A percentile compares a stretch with the other conserved stretches of the same genome.
Conservation (phyloP, 2,329 filamentous ascomycete species). For the Colletotrichum orchidophilum region DNA sequence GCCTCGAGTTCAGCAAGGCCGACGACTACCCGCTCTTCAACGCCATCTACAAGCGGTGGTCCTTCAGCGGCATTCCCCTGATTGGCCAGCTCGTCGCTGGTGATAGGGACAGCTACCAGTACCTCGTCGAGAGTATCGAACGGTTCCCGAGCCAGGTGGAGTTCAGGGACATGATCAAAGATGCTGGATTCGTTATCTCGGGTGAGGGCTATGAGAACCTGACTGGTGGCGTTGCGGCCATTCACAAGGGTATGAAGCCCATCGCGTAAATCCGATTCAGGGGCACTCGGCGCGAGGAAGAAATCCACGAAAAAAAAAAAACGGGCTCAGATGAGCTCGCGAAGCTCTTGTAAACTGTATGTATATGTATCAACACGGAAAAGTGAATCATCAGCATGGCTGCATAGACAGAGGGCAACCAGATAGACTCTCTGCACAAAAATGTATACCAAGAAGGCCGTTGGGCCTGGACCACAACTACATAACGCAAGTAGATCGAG, state of each 20-base stretch:
- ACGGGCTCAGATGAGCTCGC: background rate
- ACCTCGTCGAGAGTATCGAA: constrained; percentile 98
- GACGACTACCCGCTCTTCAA: constrained; percentile 83
- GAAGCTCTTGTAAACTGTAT: constrained; percentile 26
- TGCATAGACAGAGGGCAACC: constrained; percentile 1
- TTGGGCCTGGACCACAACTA: constrained; percentile 2
- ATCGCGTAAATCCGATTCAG: constrained; percentile 36
- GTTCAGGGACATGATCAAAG: constrained; percentile 83
- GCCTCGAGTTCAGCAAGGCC: constrained; percentile 90
- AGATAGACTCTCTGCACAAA: constrained; percentile 12
- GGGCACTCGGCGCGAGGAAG: background rate
- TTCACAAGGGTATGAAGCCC: constrained; percentile 96
- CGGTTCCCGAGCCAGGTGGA: constrained; percentile 86
- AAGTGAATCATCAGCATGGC: background rate
- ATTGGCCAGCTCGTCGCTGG: constrained; percentile 96
- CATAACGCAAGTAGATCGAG: background rate
- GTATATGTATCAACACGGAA: constrained; percentile 20
- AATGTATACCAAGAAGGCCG: constrained; percentile 14
- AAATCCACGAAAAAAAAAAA: background rate
- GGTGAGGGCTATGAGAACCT: constrained; percentile 89
- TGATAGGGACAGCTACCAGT: constrained; percentile 96
- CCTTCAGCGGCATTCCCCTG: constrained; percentile 90
- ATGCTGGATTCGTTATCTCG: constrained; percentile 86
- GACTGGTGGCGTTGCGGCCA: constrained; percentile 91
- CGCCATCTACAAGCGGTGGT: constrained; percentile 93